Base-by-base conservation (phyloP, 2,329 filamentous ascomycete genomes). In the Gaeumannomyces sp. region DNA sequence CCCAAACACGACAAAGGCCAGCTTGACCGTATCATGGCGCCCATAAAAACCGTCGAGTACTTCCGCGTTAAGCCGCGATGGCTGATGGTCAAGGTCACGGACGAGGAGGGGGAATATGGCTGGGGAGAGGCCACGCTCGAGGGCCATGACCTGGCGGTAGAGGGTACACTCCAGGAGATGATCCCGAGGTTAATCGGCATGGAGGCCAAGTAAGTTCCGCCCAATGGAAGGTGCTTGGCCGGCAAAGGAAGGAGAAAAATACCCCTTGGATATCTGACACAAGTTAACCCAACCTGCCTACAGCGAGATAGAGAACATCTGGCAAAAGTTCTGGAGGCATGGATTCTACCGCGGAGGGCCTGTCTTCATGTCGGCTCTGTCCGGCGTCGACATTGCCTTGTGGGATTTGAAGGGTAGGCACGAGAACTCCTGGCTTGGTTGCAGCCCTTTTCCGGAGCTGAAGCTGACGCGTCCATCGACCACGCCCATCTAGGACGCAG, bases 261-360 rank as follows among this genome's bases (percentile, higher is more conserved):
- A 33, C n/a, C n/a, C n/a, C 16, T 4, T 45, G 2, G 38, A 11
- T 16, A 16, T 10, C 11, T 35, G 35, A 53, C 45, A 10, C 8
- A 25, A 10, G 19, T 25, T 22, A 10, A 53, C 22, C 45, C 10
- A 5, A 45, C 22, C 45, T 53, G 45, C 45, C 22, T 61, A 57
- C 65, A 87, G 84, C 72, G 83, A 89, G 66, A 90, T 90, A 67
- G 88, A 90, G 72, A 85, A 90, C 71, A 85, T 90, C 65, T 90
- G 88, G 88, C 87, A 89, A 73, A 80, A 81, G 69, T 81, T 83
- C 61, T 90, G 85, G 83, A 81, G 88, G 62, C 74, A 81, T 25
- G 85, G 85, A 27, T 91, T 90, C 77, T 91, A 91, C 75, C 82
- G 88, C 57, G 88, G 88, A 22, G 88, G 88, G 0, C 85, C 88